A percentile compares a stretch with the other conserved stretches of the same genome.
Conservation (phyloP, 306 rosid species). For the Acmispon strigosus region DNA sequence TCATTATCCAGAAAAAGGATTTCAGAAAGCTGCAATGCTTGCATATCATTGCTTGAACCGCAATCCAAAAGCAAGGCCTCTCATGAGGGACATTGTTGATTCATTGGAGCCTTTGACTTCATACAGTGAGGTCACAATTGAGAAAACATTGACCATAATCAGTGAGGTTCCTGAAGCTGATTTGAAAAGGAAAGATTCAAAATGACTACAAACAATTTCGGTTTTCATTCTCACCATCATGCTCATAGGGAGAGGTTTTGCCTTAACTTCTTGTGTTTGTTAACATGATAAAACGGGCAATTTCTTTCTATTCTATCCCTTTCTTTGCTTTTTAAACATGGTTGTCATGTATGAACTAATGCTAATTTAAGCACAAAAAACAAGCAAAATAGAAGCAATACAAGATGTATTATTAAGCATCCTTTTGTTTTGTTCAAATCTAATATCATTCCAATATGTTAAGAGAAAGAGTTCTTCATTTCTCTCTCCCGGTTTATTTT, state of each 20-base stretch:
- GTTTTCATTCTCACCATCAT: constrained; percentile 5
- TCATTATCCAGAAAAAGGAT: constrained; percentile 74
- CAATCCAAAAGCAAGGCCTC: constrained; percentile 97
- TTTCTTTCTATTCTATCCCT: constrained; percentile 9
- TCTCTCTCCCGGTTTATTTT: background rate
- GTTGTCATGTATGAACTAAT: constrained; percentile 23
- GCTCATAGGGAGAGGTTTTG: constrained; percentile 26
- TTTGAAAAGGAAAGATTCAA: constrained; percentile 34
- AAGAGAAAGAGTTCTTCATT: background rate
- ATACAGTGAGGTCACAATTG: constrained; percentile 33
- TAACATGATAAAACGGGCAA: constrained; percentile 16
- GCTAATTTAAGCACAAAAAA: constrained; percentile 11
- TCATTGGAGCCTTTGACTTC: constrained; percentile 90
- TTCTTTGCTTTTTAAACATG: constrained; percentile 11
- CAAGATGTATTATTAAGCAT: background rate
- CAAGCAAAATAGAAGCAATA: constrained; percentile 1
- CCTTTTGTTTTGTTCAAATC: background rate
- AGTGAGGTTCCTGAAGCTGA: constrained; percentile 39
- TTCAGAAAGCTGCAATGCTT: constrained; percentile 85
- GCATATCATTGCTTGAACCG: constrained; percentile 87
- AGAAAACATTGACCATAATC: constrained; percentile 48
- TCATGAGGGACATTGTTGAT: constrained; percentile 92
- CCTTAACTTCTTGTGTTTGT: constrained; percentile 12
- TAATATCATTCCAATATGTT: background rate
- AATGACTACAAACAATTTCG: constrained; percentile 6